Conservation (phyloP, 2,329 filamentous ascomycete species). For the Lithohypha guttulata region DNA sequence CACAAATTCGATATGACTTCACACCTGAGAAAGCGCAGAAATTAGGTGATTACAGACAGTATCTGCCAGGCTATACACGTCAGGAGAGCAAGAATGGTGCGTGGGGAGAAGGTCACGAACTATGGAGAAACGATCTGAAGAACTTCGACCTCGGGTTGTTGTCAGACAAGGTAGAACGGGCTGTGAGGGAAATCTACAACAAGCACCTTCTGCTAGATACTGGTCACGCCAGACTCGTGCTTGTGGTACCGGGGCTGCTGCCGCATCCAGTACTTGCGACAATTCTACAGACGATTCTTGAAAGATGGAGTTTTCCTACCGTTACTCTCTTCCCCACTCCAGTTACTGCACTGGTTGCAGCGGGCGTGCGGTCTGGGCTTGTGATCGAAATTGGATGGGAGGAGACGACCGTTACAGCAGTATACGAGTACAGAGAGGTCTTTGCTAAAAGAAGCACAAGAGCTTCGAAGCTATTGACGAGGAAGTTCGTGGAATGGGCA, state of each 20-base stretch:
- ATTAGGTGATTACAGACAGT: conserved; percentile 69
- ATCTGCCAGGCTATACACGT: conserved; percentile 45
- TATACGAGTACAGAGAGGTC: conserved; percentile 86
- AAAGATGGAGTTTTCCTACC: conserved; percentile 65
- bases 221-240: conserved; percentile 60
- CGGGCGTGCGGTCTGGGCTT: conserved; percentile 74
- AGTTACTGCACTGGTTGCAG: conserved; percentile 62
- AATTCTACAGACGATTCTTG: conserved; percentile 67
- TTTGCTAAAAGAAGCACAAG: conserved; percentile 58
- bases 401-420: conserved; percentile 72
- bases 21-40: conserved; percentile 65
- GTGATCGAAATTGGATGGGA: conserved; percentile 88
- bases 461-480: conserved; percentile 60
- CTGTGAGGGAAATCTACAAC: conserved; percentile 68
- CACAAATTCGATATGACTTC: conserved; percentile 61
- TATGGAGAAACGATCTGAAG: conserved; percentile 69
- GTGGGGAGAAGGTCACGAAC: conserved; percentile 46
- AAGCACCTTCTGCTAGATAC: conserved; percentile 54
- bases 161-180: conserved; percentile 75
- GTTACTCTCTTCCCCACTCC: conserved; percentile 72
- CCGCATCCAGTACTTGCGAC: conserved; percentile 69
- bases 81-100: conserved; percentile 32
- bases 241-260: conserved; percentile 66
- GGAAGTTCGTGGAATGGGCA: conserved; percentile 44
- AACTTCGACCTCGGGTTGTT: conserved; percentile 66